phyloP scores from a whole-genome alignment of 495 filamentous ascomycete genomes.

The Trichoderma gamsii region DNA sequence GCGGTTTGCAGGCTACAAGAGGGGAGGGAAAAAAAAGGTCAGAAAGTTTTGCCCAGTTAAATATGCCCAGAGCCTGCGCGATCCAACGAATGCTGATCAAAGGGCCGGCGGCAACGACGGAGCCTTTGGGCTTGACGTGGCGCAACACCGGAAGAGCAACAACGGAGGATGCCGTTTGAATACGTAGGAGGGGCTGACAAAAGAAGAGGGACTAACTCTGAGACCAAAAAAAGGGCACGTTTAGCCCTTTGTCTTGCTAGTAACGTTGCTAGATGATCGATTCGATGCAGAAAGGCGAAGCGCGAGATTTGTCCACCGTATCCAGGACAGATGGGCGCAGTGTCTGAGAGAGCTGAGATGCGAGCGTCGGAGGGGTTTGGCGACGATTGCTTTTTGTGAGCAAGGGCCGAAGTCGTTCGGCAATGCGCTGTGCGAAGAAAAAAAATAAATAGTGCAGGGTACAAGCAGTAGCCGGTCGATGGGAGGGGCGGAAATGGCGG shows the following conservation, averaged over 20 bases:
- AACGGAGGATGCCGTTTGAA: not conserved
- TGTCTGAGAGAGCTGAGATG: not conserved
- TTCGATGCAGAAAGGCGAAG: not conserved
- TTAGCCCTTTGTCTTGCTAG: not conserved
- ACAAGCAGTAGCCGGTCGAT: not conserved
- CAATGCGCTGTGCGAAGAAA: not conserved
- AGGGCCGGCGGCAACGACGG: constrained; percentile 10
- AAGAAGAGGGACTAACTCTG: constrained; percentile 1
- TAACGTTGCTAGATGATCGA: not conserved
- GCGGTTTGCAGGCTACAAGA: constrained; percentile 3
- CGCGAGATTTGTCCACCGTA: not conserved
- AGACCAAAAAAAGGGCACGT: not conserved
- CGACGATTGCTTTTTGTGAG: constrained; percentile 8
- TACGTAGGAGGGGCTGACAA: constrained; percentile 9
- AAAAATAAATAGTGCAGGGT: constrained; percentile 12
- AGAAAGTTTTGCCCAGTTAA: not conserved
- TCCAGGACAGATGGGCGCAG: not conserved
- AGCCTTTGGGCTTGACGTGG: constrained; percentile 9
- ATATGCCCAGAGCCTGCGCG: constrained; percentile 1
- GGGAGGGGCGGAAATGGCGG: constrained; percentile 14
- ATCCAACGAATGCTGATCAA: not conserved
- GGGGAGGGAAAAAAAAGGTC: not conserved
- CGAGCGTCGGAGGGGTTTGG: constrained; percentile 11
- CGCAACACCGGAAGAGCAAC: not conserved
- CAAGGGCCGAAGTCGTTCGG: constrained; percentile 14